Evolutionary conservation across 345 rosid genomes (phyloP).

Genomic region (Linum tenue): DNA sequence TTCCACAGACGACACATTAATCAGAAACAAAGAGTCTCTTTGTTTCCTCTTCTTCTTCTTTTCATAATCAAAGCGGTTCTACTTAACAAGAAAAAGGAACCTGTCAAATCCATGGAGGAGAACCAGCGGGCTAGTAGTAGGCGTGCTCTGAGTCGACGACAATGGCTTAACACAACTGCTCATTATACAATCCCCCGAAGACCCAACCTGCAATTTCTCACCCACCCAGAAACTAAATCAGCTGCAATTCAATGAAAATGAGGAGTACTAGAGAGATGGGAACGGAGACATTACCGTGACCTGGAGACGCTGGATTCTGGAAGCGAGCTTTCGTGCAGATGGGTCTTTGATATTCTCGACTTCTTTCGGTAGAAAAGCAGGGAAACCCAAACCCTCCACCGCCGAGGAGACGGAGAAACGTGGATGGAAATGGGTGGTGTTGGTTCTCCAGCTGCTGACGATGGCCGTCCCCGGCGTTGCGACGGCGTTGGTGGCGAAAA

Average conservation of each 20-base stretch:
- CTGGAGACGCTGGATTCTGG: conserved; percentile 55
- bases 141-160: conserved; percentile 21
- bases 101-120: conserved; percentile 93
- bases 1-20: conserved; percentile 3
- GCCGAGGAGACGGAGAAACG: background rate
- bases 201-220: conserved; percentile 37
- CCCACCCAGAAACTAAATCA: background rate
- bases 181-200: conserved; percentile 40
- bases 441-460: no score
- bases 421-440: no score
- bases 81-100: conserved; percentile 20
- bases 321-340: conserved; percentile 60
- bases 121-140: conserved; percentile 32
- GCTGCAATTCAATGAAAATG: background rate
- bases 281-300: conserved; percentile 42
- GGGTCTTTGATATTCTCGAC: conserved; percentile 70
- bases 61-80: background rate
- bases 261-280: background rate
- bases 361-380: conserved; percentile 61
- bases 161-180: conserved; percentile 65
- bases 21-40: background rate
- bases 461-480: no score
- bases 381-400: conserved; percentile 43
- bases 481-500: no score
- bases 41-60: no score